Base-by-base conservation (phyloP, 163 green algal genomes). In the Prototheca wickerhamii region DNA sequence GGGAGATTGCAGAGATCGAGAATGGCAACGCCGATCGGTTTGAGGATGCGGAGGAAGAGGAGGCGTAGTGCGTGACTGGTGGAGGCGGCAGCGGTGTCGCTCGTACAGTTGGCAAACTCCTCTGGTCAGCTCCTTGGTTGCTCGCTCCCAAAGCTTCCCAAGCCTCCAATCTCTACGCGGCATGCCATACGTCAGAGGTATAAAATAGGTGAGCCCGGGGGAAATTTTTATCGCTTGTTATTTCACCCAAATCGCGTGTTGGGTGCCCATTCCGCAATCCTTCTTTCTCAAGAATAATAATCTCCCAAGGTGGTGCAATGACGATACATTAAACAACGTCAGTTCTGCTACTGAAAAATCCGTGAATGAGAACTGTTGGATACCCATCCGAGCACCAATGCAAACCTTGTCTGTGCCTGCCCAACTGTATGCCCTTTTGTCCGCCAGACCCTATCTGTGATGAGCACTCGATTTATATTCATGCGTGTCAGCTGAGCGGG, bases 401-500 rank as follows among this genome's bases (percentile, higher is more conserved):
- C n/a, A n/a, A 64, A 15, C 20, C 3, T 18, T 29, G 10, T 28
- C 15, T 44, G 28, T 58, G 40, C 40, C 15, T 49, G 40, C 15
- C 40, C 15, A 49, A 49, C 40, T 49, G 15, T 10, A 49, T 10
- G 12, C 12, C 21, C 10, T 51, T 40, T 62, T 62, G 56, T 65
- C 26, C 42, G 20, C 35, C 29, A 40, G 34, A 30, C 12, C 26
- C 25, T 59, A 51, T 60, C 60, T 49, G 6, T 67, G 72, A 78
- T 78, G 72, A 78, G 61, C 69, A 72, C 61, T 42, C 20, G 21
- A 46, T 68, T 46, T 71, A 42, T 30, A 78, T 78, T 78, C 72
- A 78, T 78, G 72, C 72, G 72, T 78, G 72, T 78, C 72, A 78
- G 56, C 68, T 78, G 72, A 78, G 65, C 21, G 26, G 50, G 46